A percentile compares a stretch with the other conserved stretches of the same genome.
Conservation (phyloP, 768 basidiomycete genomes). For the Rossbeevera mucosa region DNA sequence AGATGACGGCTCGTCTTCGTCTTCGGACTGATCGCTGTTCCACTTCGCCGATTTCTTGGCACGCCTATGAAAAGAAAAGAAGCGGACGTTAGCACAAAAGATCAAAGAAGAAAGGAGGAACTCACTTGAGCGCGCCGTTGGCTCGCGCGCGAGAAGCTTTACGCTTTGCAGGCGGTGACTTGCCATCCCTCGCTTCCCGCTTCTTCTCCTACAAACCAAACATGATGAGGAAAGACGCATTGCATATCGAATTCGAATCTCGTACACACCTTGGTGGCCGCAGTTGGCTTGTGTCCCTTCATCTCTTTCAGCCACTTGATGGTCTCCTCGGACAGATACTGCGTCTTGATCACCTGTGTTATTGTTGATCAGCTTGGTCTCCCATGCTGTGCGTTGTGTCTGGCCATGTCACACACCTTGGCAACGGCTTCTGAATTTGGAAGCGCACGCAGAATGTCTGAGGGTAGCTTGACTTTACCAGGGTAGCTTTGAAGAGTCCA, state of each 20-base stretch:
- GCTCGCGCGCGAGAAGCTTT: constrained; percentile 39
- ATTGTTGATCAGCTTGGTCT: neutral
- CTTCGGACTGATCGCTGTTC: constrained; percentile 31
- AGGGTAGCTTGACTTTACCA: constrained; percentile 72
- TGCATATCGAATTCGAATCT: neutral
- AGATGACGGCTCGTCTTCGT: constrained; percentile 24
- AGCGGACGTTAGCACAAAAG: neutral
- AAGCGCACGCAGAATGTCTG: constrained; percentile 74
- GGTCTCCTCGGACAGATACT: constrained; percentile 63
- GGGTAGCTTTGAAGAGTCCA: constrained; percentile 82
- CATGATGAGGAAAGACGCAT: constrained; percentile 1
- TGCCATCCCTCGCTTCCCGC: constrained; percentile 44
- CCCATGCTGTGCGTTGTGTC: neutral
- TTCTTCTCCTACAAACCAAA: constrained; percentile 33
- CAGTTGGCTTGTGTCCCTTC: constrained; percentile 34
- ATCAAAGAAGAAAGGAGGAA: neutral
- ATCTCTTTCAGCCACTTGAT: constrained; percentile 53
- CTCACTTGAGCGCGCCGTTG: constrained; percentile 28
- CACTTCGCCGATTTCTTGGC: constrained; percentile 29
- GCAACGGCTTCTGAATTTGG: constrained; percentile 61
- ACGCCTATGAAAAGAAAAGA: constrained; percentile 16
- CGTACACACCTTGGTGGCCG: constrained; percentile 25
- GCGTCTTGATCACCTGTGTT: constrained; percentile 57
- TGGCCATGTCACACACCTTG: constrained; percentile 40
- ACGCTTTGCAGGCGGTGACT: constrained; percentile 48